Evolutionary conservation across 352 stramenopile genomes (phyloP).

Genomic region (Ophiocytium majus): DNA sequence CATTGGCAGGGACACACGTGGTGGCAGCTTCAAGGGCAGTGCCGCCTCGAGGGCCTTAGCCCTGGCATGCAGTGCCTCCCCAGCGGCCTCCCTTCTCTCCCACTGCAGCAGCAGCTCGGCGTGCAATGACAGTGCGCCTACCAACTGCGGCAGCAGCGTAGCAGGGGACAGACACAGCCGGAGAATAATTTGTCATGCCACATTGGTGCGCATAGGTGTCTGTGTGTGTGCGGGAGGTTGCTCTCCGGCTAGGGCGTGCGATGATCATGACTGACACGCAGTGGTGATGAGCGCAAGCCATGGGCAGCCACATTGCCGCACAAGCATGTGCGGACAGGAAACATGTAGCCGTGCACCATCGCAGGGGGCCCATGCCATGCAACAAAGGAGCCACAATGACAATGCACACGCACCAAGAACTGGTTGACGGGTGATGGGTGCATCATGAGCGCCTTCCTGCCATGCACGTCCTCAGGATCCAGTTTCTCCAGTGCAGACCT

Average conservation of each 20-base stretch:
- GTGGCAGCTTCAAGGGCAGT: conserved; percentile 9
- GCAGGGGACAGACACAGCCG: not conserved
- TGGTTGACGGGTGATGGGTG: not conserved
- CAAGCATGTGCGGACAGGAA: too few species aligned
- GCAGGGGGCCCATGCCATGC: not conserved
- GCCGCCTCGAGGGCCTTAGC: conserved; percentile 3
- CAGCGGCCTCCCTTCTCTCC: conserved; percentile 49
- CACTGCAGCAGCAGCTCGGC: conserved; percentile 42
- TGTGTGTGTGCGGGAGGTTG: not conserved
- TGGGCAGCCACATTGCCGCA: too few species aligned
- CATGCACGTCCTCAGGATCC: not conserved
- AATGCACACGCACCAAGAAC: not conserved
- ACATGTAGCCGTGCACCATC: not conserved
- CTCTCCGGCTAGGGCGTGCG: not conserved
- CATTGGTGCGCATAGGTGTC: not conserved
- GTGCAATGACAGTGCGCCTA: conserved; percentile 30
- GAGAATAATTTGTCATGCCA: not conserved
- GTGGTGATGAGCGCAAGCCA: not conserved
- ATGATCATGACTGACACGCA: conserved; percentile 23
- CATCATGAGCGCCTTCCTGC: not conserved
- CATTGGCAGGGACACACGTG: conserved; percentile 3
- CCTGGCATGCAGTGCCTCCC: not conserved
- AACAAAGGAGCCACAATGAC: not conserved
- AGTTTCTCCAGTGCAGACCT: conserved; percentile 18
- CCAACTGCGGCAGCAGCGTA: conserved; percentile 29